Conservation (phyloP, 2,329 filamentous ascomycete genomes). For the Xylaria sp. region DNA sequence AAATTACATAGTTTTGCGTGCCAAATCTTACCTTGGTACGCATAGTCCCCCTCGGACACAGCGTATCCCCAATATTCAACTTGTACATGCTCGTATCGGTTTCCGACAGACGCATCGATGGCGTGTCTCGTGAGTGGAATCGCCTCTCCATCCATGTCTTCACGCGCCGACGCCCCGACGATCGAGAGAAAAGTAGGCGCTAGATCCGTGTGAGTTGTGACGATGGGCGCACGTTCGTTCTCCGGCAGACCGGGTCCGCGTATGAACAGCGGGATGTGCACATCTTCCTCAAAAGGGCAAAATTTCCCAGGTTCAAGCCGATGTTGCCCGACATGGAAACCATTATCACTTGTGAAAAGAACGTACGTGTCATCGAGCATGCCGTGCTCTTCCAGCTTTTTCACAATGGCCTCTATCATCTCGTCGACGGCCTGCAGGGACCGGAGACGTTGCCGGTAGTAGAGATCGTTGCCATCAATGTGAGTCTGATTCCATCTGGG, state of each 20-base stretch:
- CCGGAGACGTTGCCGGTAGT: conserved; percentile 62
- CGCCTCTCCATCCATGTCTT: conserved; percentile 62
- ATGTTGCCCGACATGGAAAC: conserved; percentile 69
- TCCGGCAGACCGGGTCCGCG: conserved; percentile 64
- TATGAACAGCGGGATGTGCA: conserved; percentile 66
- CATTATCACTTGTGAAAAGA: conserved; percentile 69
- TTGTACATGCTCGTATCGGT: conserved; percentile 59
- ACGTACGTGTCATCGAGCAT: conserved; percentile 64
- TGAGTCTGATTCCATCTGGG: conserved; percentile 53
- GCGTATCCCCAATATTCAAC: conserved; percentile 59
- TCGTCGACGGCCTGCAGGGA: conserved; percentile 66
- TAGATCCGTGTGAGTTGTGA: conserved; percentile 71
- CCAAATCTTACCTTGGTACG: conserved; percentile 21
- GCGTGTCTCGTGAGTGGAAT: conserved; percentile 50
- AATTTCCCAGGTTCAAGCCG: conserved; percentile 67
- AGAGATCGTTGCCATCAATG: conserved; percentile 59
- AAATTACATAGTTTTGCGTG: not conserved
- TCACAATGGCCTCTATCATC: conserved; percentile 60
- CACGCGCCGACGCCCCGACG: conserved; percentile 52
- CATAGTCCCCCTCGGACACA: conserved; percentile 47
- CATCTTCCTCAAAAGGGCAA: conserved; percentile 68
- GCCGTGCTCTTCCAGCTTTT: conserved; percentile 53
- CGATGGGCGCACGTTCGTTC: conserved; percentile 51
- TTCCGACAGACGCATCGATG: conserved; percentile 35
- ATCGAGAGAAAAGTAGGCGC: conserved; percentile 68